Conservation (phyloP, 2,329 filamentous ascomycete genomes). For the Trichophyton schoenleinii region DNA sequence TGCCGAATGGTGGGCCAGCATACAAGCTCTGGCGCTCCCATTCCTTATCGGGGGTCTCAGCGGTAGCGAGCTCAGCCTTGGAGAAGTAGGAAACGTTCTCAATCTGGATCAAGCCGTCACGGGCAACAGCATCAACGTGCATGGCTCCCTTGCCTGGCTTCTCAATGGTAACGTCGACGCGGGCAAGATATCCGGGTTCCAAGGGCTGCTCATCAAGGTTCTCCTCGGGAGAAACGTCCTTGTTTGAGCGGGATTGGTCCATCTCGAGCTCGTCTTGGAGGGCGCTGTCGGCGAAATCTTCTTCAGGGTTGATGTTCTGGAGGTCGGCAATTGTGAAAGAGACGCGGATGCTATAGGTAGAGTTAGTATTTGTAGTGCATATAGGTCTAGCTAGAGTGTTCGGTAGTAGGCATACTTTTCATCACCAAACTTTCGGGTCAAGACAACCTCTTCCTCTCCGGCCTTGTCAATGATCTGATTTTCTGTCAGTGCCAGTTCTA, state of each 20-base stretch:
- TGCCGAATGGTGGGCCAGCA: constrained; percentile 82
- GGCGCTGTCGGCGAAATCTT: constrained; percentile 44
- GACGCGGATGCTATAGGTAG: constrained; percentile 52
- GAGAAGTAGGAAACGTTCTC: constrained; percentile 85
- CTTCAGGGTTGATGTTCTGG: constrained; percentile 49
- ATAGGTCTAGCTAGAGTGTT: not conserved
- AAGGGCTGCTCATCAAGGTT: constrained; percentile 38
- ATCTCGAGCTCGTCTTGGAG: constrained; percentile 44
- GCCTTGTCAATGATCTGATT: constrained; percentile 55
- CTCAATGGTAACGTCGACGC: constrained; percentile 76
- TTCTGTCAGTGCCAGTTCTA: not conserved
- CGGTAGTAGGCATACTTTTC: constrained; percentile 55
- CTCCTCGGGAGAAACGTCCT: constrained; percentile 46
- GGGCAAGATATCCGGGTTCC: constrained; percentile 59
- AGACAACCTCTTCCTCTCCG: constrained; percentile 76
- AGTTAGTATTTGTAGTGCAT: not conserved
- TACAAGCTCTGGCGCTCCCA: constrained; percentile 69
- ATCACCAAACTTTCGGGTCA: constrained; percentile 70
- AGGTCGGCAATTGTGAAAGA: constrained; percentile 78
- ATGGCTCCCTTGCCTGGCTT: constrained; percentile 76
- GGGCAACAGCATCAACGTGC: constrained; percentile 71
- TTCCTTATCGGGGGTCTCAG: constrained; percentile 60
- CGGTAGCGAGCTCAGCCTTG: constrained; percentile 63
- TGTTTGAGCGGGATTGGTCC: constrained; percentile 43
- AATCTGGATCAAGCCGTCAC: constrained; percentile 75